Evolutionary conservation across 1,284 basidiomycete genomes (phyloP).

Genomic region (Tylopilus orsonianus): DNA sequence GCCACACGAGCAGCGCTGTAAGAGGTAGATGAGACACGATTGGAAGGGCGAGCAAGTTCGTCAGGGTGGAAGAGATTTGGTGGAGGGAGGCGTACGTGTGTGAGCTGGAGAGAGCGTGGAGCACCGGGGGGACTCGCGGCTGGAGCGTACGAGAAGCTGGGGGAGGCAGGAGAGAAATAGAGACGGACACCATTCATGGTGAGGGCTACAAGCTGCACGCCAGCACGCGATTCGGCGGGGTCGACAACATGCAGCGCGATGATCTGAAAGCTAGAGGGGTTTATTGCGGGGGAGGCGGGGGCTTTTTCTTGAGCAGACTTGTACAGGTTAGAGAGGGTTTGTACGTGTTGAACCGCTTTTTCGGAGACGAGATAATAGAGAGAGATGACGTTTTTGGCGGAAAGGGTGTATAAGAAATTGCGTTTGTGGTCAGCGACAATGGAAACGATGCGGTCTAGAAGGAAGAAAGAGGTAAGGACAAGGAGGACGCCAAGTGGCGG

Average conservation of each 20-base stretch:
- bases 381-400: constrained; percentile 67
- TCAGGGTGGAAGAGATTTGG: constrained; percentile 74
- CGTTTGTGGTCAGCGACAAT: constrained; percentile 66
- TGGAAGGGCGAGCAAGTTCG: constrained; percentile 53
- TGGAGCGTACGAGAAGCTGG: constrained; percentile 35
- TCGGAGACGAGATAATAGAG: constrained; percentile 63
- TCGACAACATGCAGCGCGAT: constrained; percentile 64
- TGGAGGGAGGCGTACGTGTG: constrained; percentile 81
- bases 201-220: constrained; percentile 76
- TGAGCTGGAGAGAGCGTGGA: constrained; percentile 55
- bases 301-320: constrained; percentile 74
- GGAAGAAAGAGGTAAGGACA: constrained; percentile 10
- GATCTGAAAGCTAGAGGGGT: constrained; percentile 67
- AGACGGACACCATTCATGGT: constrained; percentile 78
- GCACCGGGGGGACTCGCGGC: constrained; percentile 35
- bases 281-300: constrained; percentile 68
- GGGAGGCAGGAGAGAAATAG: constrained; percentile 67
- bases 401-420: constrained; percentile 74
- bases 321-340: constrained; percentile 67
- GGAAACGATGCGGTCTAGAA: constrained; percentile 65
- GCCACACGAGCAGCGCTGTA: constrained; percentile 46
- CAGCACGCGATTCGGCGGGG: constrained; percentile 59
- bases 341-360: constrained; percentile 64
- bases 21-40: constrained; percentile 38
- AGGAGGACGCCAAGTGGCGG: neutral